Percentiles rank a stretch among this genome's conserved stretches.
These are phyloP conservation scores for Grigorovia yakushimaensis DNA, from an alignment of 805 yeast species.

Conservation along the genomic window DNA sequence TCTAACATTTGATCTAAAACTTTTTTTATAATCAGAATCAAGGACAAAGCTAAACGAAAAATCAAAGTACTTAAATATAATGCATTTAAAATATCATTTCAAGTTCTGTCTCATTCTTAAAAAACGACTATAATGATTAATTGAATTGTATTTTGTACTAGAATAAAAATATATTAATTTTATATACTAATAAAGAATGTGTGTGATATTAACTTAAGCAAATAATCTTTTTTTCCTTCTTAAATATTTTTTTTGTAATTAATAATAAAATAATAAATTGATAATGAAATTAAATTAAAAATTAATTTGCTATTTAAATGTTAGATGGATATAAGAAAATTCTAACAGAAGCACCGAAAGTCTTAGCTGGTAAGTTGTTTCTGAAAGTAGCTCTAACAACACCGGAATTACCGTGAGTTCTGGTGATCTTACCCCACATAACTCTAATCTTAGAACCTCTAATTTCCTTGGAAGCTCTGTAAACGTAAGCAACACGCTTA, in stretches of 20 bases:
- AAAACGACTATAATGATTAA: not conserved
- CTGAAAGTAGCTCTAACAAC: slow-evolving; percentile 98
- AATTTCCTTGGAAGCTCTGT: slow-evolving; percentile 96
- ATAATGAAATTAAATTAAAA: not conserved
- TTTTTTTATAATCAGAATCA: no score
- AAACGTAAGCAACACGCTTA: slow-evolving; percentile 98
- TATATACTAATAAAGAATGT: not conserved
- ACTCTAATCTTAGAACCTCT: slow-evolving; percentile 99
- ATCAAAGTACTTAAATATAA: not conserved
- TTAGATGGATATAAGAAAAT: slow-evolving; percentile 99
- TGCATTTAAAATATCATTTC: not conserved
- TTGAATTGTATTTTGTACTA: not conserved
- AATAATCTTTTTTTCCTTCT: not conserved
- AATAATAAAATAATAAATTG: not conserved
- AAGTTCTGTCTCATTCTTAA: not conserved
- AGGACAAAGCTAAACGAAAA: no score
- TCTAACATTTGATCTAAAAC: no score
- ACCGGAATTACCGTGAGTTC: slow-evolving; percentile 99
- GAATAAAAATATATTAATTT: not conserved
- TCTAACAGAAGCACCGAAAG: slow-evolving; percentile 99
- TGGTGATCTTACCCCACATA: slow-evolving; percentile 98
- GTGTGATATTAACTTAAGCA: not conserved
- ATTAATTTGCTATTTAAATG: slow-evolving; percentile 55
- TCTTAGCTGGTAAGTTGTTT: slow-evolving; percentile 98
- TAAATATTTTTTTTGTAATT: not conserved